Base-by-base conservation (phyloP, 2,329 filamentous ascomycete genomes). In the Botrytis cinerea region DNA sequence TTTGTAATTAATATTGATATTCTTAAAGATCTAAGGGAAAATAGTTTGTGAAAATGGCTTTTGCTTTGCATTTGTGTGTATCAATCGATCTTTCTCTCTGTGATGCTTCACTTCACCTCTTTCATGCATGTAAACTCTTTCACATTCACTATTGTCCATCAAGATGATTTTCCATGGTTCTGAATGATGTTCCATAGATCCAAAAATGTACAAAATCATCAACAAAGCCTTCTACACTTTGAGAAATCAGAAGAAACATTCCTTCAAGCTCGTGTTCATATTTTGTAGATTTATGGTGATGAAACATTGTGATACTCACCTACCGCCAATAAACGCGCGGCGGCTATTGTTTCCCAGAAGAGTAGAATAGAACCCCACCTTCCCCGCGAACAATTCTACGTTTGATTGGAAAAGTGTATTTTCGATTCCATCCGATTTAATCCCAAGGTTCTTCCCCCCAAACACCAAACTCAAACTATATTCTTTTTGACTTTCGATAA, bases 1-100 rank as follows among this genome's bases (percentile, higher is more conserved):
- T 69, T 57, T 32, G 35, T 43, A 57, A 45, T 57, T 28, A 32
- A 69, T 25, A 69, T 57, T n/a, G 40, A 57, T 57, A n/a, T 57
- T 32, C 8, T 69, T 54, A 57, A 68, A 43, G 7, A 18, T n/a
- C 25, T 3, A n/a, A 1, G 2, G 14, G 8, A 45, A 32, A 57
- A 40, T 40, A 6, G 32, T 16, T n/a, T n/a, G 4, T 38, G 60
- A n/a, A 25, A 9, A 14, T n/a, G 35, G 22, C 5, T 54, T 28
- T 25, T 32, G 12, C 18, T 68, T 57, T 14, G 14, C 2, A 22
- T 43, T 22, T 43, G 14, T 57, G 25, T 66, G 25, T 66, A 9
- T 8, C 20, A 12, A 48, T 40, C 22, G 6, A 48, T 48, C 22
- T 10, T n/a, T 35, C 20, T 28, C 1, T 16, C n/a, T 6, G 4